A percentile compares a stretch with the other conserved stretches of the same genome.
Evolutionary conservation across 495 filamentous ascomycete genomes (phyloP).

Genomic region (Glutinoglossum americanum): DNA sequence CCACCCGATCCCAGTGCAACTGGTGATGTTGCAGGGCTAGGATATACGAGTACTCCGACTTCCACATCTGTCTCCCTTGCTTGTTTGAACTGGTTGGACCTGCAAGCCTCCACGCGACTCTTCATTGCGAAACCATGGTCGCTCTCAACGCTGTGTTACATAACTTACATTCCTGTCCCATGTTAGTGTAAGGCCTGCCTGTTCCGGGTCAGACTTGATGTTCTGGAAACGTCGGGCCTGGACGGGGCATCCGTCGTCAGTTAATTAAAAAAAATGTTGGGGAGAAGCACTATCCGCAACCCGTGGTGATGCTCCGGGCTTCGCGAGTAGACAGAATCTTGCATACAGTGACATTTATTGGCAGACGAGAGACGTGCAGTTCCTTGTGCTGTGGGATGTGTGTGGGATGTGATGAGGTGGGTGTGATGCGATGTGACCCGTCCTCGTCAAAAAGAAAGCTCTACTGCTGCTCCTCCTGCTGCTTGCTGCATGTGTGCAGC

Average conservation of each 20-base stretch:
- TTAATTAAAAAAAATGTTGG: background rate
- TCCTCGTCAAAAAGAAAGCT: constrained; percentile 1
- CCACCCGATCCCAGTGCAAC: background rate
- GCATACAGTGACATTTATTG: background rate
- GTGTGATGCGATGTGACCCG: constrained; percentile 3
- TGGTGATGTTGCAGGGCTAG: background rate
- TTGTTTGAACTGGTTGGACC: background rate
- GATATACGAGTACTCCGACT: background rate
- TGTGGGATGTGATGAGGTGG: background rate
- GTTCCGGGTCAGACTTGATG: background rate
- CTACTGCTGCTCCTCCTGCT: background rate
- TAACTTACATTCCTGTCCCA: background rate
- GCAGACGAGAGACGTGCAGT: background rate
- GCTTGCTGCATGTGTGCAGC: background rate
- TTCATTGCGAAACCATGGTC: constrained; percentile 2
- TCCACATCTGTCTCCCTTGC: background rate
- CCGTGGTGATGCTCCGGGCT: background rate
- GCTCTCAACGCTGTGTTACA: background rate
- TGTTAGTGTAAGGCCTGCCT: background rate
- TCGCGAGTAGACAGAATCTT: background rate
- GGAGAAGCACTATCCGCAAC: background rate
- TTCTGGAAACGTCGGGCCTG: background rate
- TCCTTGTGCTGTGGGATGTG: background rate
- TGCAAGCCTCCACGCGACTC: constrained; percentile 2
- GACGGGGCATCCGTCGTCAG: background rate